phyloP scores from a whole-genome alignment of 208 protist species.

The Leishmania tropica region DNA sequence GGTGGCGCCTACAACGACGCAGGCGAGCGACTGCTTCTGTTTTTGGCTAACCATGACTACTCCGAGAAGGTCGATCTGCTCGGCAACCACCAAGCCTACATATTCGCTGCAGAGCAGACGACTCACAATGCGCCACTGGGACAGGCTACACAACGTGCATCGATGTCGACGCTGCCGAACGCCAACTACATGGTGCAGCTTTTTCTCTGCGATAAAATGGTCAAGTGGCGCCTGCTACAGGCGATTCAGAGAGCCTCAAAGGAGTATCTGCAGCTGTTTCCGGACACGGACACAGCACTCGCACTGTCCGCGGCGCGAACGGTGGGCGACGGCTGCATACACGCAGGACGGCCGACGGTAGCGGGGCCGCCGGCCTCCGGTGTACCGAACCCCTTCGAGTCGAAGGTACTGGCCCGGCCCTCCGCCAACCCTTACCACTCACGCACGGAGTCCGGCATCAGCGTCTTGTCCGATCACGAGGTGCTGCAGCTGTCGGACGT shows the following conservation, averaged over 20 bases:
- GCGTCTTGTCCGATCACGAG: conserved; percentile 56
- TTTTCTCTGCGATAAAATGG: conserved; percentile 41
- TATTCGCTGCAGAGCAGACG: conserved; percentile 26
- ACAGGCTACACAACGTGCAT: not conserved
- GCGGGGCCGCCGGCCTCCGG: not conserved
- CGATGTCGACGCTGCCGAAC: not conserved
- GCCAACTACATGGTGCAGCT: conserved; percentile 39
- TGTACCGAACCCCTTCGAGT: conserved; percentile 15
- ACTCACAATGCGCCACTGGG: not conserved
- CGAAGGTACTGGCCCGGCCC: conserved; percentile 15
- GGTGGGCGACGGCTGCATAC: not conserved
- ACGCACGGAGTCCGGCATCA: conserved; percentile 22
- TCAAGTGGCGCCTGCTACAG: conserved; percentile 58
- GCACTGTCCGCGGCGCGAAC: not conserved
- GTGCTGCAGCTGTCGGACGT: conserved; percentile 67
- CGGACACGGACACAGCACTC: not conserved
- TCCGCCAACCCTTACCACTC: conserved; percentile 4
- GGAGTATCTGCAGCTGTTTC: conserved; percentile 25
- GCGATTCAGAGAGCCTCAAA: conserved; percentile 34
- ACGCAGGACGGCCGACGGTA: not conserved
- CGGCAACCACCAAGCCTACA: conserved; percentile 33
- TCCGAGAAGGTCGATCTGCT: conserved; percentile 45
- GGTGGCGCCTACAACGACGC: conserved; percentile 30
- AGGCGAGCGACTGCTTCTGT: conserved; percentile 40
- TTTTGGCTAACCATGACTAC: conserved; percentile 55